phyloP scores from a whole-genome alignment of 2,329 filamentous ascomycete species.

The Elsinoe australis region DNA sequence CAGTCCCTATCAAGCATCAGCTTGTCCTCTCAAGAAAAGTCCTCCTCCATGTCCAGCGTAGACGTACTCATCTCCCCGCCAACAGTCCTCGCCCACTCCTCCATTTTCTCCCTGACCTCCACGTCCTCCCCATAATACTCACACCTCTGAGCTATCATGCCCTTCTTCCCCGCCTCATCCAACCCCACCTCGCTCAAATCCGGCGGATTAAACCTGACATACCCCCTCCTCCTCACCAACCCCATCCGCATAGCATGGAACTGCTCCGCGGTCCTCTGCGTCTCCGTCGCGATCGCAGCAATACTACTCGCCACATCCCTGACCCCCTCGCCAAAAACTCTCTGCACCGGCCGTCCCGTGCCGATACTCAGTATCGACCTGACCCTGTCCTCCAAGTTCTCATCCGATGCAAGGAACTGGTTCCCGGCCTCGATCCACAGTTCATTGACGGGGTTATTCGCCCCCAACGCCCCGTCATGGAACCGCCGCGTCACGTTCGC shows the following conservation, averaged over 20 bases:
- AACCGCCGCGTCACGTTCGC: not conserved
- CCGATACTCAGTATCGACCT: slow-evolving; percentile 9
- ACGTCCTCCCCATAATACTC: not conserved
- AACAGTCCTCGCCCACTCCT: not conserved
- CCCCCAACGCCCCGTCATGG: slow-evolving; percentile 31
- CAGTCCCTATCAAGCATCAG: not conserved
- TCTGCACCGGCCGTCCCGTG: not conserved
- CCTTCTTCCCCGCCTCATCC: not conserved
- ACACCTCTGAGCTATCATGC: not conserved
- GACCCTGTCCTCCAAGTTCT: not conserved
- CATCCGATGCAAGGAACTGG: not conserved
- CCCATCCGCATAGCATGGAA: not conserved
- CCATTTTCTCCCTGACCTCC: not conserved
- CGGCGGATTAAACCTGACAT: not conserved
- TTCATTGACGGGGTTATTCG: slow-evolving; percentile 38
- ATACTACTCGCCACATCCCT: not conserved
- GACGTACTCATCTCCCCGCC: not conserved
- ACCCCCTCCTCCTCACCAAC: not conserved
- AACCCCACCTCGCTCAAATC: not conserved
- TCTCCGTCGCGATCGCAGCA: slow-evolving; percentile 5
- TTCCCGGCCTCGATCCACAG: not conserved
- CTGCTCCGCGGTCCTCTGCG: not conserved
- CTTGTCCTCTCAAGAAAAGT: not conserved
- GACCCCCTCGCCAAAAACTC: not conserved
- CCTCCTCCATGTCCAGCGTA: not conserved